Evolutionary conservation across 2,329 filamentous ascomycete species (phyloP).

Genomic region (Lasiodiplodia sp.): DNA sequence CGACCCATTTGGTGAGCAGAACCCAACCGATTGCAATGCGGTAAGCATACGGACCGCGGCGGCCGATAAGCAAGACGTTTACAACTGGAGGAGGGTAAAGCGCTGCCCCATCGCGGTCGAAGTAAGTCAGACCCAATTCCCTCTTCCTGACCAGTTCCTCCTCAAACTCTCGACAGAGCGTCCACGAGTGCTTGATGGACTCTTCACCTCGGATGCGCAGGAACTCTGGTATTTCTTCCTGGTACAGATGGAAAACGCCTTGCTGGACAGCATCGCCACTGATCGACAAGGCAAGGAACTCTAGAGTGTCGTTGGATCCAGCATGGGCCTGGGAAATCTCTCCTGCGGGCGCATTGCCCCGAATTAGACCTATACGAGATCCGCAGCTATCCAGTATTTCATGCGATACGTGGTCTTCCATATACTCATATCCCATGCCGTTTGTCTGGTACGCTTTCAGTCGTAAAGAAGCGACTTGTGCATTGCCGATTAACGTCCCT

Average conservation of each 20-base stretch:
- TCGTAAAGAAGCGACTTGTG: no score
- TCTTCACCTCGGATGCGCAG: not conserved
- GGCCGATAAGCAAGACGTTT: conserved; percentile 11
- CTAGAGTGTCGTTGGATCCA: not conserved
- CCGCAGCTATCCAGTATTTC: no score
- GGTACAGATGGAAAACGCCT: not conserved
- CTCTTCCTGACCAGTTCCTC: not conserved
- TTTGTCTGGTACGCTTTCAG: no score
- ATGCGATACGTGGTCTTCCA: no score
- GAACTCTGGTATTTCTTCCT: not conserved
- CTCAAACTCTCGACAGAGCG: not conserved
- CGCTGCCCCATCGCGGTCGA: not conserved
- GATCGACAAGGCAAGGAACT: not conserved
- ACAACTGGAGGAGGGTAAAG: not conserved
- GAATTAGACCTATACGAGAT: no score
- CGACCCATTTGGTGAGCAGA: conserved; percentile 5
- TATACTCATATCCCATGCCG: no score
- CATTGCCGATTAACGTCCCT: no score
- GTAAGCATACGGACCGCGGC: conserved; percentile 7
- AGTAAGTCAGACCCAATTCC: not conserved
- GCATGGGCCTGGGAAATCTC: no score
- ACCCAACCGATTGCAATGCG: conserved; percentile 12
- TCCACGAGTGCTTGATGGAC: not conserved
- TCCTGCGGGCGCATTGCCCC: no score
- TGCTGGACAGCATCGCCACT: not conserved